Conservation (phyloP, 108 stramenopile genomes). For the Pseudonitzschia delicatissima region DNA sequence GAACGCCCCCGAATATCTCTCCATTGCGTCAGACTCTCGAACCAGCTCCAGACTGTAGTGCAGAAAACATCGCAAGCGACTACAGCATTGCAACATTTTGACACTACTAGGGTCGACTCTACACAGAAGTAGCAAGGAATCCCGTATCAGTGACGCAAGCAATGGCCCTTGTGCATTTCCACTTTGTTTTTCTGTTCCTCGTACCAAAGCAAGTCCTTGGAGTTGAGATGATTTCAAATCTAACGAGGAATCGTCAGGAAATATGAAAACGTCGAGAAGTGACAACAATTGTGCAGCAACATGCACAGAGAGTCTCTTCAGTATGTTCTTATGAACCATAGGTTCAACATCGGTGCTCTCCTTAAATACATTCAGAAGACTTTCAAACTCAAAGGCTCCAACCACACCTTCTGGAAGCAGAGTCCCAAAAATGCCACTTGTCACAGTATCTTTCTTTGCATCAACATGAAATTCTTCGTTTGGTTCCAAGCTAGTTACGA, state of each 20-base stretch:
- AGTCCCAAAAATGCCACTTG: constrained; percentile 66
- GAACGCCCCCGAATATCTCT: constrained; percentile 60
- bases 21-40: constrained; percentile 65
- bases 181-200: constrained; percentile 66
- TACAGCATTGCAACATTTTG: constrained; percentile 71
- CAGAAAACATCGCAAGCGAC: constrained; percentile 71
- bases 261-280: constrained; percentile 84
- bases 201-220: constrained; percentile 74
- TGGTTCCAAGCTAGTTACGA: constrained; percentile 58
- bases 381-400: constrained; percentile 28
- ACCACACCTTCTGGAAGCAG: constrained; percentile 50
- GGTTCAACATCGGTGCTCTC: neutral
- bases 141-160: constrained; percentile 61
- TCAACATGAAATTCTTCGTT: constrained; percentile 48
- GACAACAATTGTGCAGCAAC: constrained; percentile 63
- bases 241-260: constrained; percentile 59
- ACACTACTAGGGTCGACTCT: constrained; percentile 77
- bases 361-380: neutral
- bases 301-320: constrained; percentile 45
- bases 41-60: constrained; percentile 79
- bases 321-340: neutral
- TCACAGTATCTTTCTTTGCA: constrained; percentile 46
- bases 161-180: constrained; percentile 80
- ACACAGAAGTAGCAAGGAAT: constrained; percentile 65
- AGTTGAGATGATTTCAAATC: constrained; percentile 70